These are phyloP conservation scores for Limnomonas spitsbergensis DNA, from an alignment of 139 green algal species.

Conservation along the genomic window DNA sequence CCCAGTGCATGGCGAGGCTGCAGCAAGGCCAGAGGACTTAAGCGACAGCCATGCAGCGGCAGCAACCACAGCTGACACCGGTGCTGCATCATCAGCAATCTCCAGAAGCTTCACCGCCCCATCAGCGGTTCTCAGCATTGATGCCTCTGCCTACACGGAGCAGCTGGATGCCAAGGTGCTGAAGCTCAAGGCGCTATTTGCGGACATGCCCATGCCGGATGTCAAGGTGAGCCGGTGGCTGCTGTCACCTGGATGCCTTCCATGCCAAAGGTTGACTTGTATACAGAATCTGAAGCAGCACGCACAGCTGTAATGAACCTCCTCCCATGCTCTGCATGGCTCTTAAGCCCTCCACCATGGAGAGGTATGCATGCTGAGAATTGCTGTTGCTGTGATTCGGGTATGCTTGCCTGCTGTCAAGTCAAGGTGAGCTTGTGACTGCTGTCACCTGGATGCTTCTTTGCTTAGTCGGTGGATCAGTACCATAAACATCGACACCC, in stretches of 20 bases:
- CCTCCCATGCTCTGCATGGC: not conserved
- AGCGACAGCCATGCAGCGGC: not conserved
- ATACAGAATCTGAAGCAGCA: not conserved
- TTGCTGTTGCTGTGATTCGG: no score
- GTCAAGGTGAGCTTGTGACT: no score
- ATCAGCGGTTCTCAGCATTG: slow-evolving; percentile 1
- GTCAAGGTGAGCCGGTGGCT: slow-evolving; percentile 4
- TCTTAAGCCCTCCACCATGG: no score
- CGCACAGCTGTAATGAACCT: not conserved
- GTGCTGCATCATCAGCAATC: not conserved
- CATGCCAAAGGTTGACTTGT: not conserved
- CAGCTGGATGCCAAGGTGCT: slow-evolving; percentile 12
- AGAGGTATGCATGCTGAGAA: no score
- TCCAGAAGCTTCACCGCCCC: slow-evolving; percentile 14
- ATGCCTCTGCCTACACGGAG: not conserved
- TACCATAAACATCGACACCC: no score
- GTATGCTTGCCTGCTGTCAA: no score
- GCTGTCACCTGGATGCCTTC: no score
- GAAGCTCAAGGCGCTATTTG: slow-evolving; percentile 10
- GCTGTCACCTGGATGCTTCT: no score
- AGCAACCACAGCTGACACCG: not conserved
- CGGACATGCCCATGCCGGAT: not conserved
- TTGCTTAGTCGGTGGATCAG: no score
- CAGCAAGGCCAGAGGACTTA: not conserved
- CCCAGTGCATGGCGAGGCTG: no score